Conservation (phyloP, 2,329 filamentous ascomycete genomes). For the Claviceps pazoutovae region DNA sequence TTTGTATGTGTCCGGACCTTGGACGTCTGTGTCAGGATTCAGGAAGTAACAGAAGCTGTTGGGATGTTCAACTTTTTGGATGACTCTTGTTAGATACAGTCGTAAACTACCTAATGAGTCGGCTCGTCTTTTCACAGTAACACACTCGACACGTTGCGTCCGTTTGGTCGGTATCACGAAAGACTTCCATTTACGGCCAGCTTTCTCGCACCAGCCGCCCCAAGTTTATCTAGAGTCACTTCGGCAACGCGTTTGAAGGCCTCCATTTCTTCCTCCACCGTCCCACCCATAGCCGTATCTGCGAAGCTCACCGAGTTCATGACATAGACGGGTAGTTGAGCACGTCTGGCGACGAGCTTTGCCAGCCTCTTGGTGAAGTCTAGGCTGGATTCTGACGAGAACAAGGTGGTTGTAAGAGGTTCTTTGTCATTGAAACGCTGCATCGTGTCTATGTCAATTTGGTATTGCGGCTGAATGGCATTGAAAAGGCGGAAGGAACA, state of each 20-base stretch:
- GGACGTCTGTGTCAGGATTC: neutral
- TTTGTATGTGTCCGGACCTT: no score
- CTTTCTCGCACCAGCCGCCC: slow-evolving; percentile 8
- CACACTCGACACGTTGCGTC: neutral
- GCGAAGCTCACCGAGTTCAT: slow-evolving; percentile 74
- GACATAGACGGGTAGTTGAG: slow-evolving; percentile 69
- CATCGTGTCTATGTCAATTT: neutral
- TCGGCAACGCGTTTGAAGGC: slow-evolving; percentile 63
- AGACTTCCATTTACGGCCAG: slow-evolving; percentile 1
- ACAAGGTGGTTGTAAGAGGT: slow-evolving; percentile 66
- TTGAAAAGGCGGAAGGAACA: neutral
- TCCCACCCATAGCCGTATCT: slow-evolving; percentile 60
- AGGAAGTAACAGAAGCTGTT: neutral
- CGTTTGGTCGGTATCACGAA: neutral
- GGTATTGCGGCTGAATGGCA: neutral
- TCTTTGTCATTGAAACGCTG: slow-evolving; percentile 42
- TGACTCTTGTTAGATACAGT: neutral
- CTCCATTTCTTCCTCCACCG: slow-evolving; percentile 88
- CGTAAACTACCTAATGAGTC: neutral
- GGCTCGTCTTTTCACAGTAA: neutral
- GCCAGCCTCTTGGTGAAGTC: slow-evolving; percentile 82
- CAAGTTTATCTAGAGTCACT: slow-evolving; percentile 34
- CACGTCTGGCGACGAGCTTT: slow-evolving; percentile 64
- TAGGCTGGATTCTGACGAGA: slow-evolving; percentile 57
- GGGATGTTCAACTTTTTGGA: neutral